Conservation (phyloP, 805 yeast species). For the Brettanomyces bruxellensis region DNA sequence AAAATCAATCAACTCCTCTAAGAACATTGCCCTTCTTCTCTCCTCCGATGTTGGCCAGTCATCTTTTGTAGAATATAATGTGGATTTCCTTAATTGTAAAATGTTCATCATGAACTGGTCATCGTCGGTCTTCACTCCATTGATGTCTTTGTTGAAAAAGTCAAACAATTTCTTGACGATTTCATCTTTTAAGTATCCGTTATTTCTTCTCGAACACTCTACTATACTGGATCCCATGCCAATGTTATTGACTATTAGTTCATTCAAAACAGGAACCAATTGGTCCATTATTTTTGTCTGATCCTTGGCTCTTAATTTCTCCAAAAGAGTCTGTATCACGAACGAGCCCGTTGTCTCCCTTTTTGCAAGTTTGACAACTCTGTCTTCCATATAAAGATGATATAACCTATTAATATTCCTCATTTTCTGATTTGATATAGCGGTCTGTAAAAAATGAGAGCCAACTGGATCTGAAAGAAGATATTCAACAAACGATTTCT, state of each 20-base stretch:
- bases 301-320: constrained; percentile 53
- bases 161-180: constrained; percentile 42
- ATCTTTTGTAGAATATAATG: constrained; percentile 71
- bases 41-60: constrained; percentile 94
- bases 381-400: constrained; percentile 59
- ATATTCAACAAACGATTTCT: constrained; percentile 77
- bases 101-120: constrained; percentile 58
- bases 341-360: constrained; percentile 81
- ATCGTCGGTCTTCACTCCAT: constrained; percentile 24
- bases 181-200: constrained; percentile 50
- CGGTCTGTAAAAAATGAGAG: constrained; percentile 77
- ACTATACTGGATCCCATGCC: constrained; percentile 61
- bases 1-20: constrained; percentile 64
- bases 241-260: constrained; percentile 55
- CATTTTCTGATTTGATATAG: constrained; percentile 54
- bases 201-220: constrained; percentile 52
- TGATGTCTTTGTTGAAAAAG: constrained; percentile 29
- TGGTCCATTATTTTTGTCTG: constrained; percentile 54
- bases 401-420: constrained; percentile 66
- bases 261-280: constrained; percentile 57
- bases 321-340: constrained; percentile 64
- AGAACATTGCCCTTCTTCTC: constrained; percentile 65
- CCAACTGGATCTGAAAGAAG: constrained; percentile 85
- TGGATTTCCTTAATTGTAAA: constrained; percentile 55
- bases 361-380: constrained; percentile 64